Base-by-base conservation (phyloP, 2,329 filamentous ascomycete species). In the Scolecobasidium constrictum region DNA sequence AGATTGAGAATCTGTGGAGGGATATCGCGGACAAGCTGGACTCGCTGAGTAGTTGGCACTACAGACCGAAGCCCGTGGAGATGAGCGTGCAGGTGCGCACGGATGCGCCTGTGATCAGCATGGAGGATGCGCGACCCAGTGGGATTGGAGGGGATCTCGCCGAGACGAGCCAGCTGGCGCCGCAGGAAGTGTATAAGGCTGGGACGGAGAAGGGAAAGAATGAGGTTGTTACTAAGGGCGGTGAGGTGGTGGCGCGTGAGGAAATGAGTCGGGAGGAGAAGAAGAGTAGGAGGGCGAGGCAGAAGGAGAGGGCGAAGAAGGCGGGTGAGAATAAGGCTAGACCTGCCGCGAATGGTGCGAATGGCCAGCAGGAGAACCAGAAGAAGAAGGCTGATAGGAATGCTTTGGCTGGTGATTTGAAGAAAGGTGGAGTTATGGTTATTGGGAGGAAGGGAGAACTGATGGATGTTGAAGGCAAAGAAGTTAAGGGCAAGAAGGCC, bases 71-170 rank as follows among this genome's bases (percentile, higher is more conserved):
- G 66, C 81, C 85, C 9, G 74, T 81, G 2, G 82, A 82, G 40
- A 78, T 86, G n/a, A 77, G 77, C 36, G 76, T 98, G 48, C 88
- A 85, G 35, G 83, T 95, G 43, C 82, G 95, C 23, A 75, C 86
- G 19, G 90, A 96, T 62, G 85, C 92, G 3, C 86, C 88, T n/a
- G 86, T 85, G 3, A 81, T 96, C 50, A 74, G 77, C 51, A 94
- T 96, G 83, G 92, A 98, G 67, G 92, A 98, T 57, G 90, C 87
- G 2, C 83, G 94, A 53, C 90, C 92, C 5, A 81, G 83, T 13
- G 86, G 82, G 12, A 23, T 39, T 1, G 83, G 84, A 35, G 79
- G 81, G 55, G 85, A 83, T 34, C 77, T 87, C 46, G 71, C 72
- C 12, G 77, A 77, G 19, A 61, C 60, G 22, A 60, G 64, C 19